Conservation (phyloP, 2,329 filamentous ascomycete species). For the Alternaria novae-zelandiae region DNA sequence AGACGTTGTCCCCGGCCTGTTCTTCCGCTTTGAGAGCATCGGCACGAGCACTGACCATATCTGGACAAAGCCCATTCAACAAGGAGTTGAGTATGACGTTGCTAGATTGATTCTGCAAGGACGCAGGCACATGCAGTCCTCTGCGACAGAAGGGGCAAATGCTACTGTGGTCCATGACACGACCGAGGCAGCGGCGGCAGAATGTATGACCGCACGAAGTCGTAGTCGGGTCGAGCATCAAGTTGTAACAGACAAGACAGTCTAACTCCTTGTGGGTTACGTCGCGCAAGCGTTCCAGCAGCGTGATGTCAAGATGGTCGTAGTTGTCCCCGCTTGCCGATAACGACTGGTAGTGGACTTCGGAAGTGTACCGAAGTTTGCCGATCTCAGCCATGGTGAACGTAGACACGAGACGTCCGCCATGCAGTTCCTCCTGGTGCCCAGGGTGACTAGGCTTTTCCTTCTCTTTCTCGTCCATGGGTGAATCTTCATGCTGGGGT, state of each 20-base stretch:
- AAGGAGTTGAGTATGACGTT: slow-evolving; percentile 71
- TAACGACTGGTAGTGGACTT: slow-evolving; percentile 58
- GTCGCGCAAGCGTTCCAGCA: slow-evolving; percentile 67
- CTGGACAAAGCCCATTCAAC: slow-evolving; percentile 71
- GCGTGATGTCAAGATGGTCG: slow-evolving; percentile 53
- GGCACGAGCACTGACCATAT: slow-evolving; percentile 64
- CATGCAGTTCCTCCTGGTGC: slow-evolving; percentile 56
- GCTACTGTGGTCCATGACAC: slow-evolving; percentile 76
- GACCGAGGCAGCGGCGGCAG: slow-evolving; percentile 78
- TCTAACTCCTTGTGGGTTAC: slow-evolving; percentile 74
- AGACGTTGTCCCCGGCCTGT: slow-evolving; percentile 60
- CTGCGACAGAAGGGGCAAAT: slow-evolving; percentile 83
- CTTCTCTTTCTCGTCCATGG: slow-evolving; percentile 48
- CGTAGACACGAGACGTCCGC: slow-evolving; percentile 69
- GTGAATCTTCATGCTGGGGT: slow-evolving; percentile 41
- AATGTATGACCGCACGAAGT: slow-evolving; percentile 90
- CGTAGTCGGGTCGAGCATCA: slow-evolving; percentile 82
- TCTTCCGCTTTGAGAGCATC: slow-evolving; percentile 65
- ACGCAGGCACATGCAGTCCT: slow-evolving; percentile 61
- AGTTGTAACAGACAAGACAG: slow-evolving; percentile 84
- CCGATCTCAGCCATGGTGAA: slow-evolving; percentile 71
- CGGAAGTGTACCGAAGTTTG: slow-evolving; percentile 62
- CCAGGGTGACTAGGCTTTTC: slow-evolving; percentile 22
- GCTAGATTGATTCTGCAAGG: slow-evolving; percentile 56
- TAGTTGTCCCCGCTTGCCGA: slow-evolving; percentile 47